Conservation (phyloP, 257 asterid species). For the Forsythia viridissima region DNA sequence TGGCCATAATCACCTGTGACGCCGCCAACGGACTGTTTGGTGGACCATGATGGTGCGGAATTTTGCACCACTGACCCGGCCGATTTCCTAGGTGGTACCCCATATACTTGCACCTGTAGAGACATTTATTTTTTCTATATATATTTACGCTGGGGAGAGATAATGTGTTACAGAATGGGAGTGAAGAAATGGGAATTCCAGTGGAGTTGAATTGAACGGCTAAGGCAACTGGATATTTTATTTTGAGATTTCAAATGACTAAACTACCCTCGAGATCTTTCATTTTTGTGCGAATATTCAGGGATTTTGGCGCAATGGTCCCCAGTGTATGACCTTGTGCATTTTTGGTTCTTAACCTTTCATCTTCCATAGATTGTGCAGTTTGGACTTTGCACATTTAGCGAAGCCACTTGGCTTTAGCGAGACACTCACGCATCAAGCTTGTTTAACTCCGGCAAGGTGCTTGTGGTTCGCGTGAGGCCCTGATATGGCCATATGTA, state of each 20-base stretch:
- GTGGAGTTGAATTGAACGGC: background rate
- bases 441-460: too few species aligned
- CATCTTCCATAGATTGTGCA: too few species aligned
- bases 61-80: constrained; percentile 30
- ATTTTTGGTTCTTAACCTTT: too few species aligned
- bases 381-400: too few species aligned
- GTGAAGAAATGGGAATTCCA: constrained; percentile 19
- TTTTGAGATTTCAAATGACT: constrained; percentile 28
- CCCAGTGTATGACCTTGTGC: too few species aligned
- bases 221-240: constrained; percentile 31
- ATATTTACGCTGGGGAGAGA: background rate
- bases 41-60: constrained; percentile 21
- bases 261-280: constrained; percentile 30
- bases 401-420: too few species aligned
- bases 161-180: background rate
- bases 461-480: too few species aligned
- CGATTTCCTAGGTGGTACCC: constrained; percentile 48
- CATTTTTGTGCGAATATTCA: constrained; percentile 28
- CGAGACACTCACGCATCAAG: too few species aligned
- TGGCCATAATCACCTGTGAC: constrained; percentile 51
- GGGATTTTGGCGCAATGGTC: background rate
- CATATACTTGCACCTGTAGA: constrained; percentile 48
- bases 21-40: constrained; percentile 45
- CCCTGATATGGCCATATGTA: too few species aligned
- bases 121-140: constrained; percentile 44